phyloP scores from a whole-genome alignment of 2,329 filamentous ascomycete species.

The Nigrospora osmanthi region DNA sequence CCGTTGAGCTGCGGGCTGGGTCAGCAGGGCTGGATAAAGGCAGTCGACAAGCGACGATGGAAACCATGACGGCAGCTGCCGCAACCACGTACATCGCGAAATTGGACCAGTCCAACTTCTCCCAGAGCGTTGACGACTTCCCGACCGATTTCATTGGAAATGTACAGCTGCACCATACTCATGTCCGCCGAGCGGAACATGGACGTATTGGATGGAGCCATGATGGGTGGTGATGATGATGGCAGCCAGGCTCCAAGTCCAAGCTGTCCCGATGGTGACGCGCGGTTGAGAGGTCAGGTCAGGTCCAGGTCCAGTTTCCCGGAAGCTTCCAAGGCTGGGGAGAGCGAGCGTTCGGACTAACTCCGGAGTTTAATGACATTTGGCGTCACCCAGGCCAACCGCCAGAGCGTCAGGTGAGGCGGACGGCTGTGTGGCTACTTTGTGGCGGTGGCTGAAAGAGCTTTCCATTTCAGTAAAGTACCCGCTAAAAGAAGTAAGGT shows the following conservation, averaged over 20 bases:
- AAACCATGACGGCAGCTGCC: not conserved
- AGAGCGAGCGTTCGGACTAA: no score
- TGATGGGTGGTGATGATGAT: slow-evolving; percentile 23
- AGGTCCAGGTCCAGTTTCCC: no score
- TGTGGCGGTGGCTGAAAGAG: no score
- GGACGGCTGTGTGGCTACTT: no score
- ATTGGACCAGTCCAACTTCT: slow-evolving; percentile 93
- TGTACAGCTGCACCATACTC: slow-evolving; percentile 99
- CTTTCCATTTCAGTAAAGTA: no score
- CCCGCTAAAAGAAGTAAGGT: no score
- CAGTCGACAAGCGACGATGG: no score
- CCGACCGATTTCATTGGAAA: slow-evolving; percentile 96
- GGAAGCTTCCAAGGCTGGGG: no score
- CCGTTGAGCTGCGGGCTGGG: slow-evolving; percentile 66
- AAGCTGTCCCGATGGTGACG: not conserved
- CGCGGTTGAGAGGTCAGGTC: not conserved
- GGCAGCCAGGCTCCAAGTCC: not conserved
- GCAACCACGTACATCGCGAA: slow-evolving; percentile 72
- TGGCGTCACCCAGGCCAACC: no score
- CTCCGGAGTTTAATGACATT: no score
- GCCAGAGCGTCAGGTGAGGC: no score
- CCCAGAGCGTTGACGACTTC: slow-evolving; percentile 95
- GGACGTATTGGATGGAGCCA: slow-evolving; percentile 72
- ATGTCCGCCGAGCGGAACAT: slow-evolving; percentile 99
- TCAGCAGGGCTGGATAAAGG: slow-evolving; percentile 1